These are phyloP conservation scores for Uromyces viciae-fabae DNA, from an alignment of 1,284 basidiomycete genomes.

Conservation along the genomic window DNA sequence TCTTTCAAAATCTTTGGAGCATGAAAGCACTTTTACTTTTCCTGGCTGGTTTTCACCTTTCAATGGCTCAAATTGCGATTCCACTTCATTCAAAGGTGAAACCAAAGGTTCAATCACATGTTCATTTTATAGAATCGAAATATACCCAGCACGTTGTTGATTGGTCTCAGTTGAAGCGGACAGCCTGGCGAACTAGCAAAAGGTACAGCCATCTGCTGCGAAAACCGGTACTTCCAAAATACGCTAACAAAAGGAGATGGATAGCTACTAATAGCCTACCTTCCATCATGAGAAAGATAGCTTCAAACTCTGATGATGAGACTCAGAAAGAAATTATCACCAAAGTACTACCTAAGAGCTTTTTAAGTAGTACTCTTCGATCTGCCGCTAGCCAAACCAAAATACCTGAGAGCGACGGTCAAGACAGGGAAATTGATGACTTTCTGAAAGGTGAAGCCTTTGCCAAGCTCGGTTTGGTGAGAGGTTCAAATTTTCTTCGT, in stretches of 20 bases:
- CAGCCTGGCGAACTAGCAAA: conserved; percentile 10
- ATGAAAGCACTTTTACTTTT: background rate
- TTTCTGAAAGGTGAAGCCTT: conserved; percentile 32
- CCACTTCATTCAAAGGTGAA: background rate
- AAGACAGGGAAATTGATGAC: background rate
- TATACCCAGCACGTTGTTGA: conserved; percentile 5
- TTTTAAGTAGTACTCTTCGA: background rate
- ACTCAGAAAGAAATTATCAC: background rate
- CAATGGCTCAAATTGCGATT: conserved; percentile 3
- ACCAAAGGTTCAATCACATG: background rate
- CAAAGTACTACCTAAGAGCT: background rate
- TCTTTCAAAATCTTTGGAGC: background rate
- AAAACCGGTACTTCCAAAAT: background rate
- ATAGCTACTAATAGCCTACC: conserved; percentile 26
- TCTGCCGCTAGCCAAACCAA: background rate
- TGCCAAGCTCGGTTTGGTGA: conserved; percentile 27
- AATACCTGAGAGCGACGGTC: background rate
- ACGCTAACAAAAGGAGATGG: conserved; percentile 11
- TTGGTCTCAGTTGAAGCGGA: conserved; percentile 23
- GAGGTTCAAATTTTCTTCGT: conserved; percentile 24
- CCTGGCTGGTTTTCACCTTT: background rate
- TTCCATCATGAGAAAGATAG: conserved; percentile 1
- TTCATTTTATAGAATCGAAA: background rate
- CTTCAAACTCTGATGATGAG: conserved; percentile 1
- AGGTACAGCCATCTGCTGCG: background rate